Evolutionary conservation across 2,329 filamentous ascomycete genomes (phyloP).

Genomic region (Sporothrix variecibatus): DNA sequence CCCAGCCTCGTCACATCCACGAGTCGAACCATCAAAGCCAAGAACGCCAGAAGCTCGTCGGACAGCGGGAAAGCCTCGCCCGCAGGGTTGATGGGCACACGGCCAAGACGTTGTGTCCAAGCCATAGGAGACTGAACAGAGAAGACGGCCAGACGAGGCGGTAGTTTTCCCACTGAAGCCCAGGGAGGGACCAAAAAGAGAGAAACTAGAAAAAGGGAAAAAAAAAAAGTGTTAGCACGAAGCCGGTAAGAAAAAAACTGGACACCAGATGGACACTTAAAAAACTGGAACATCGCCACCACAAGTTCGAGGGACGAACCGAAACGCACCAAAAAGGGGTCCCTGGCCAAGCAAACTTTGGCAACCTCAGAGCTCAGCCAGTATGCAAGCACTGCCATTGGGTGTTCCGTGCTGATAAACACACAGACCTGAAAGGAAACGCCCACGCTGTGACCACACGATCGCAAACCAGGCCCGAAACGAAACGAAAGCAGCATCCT

Average conservation of each 20-base stretch:
- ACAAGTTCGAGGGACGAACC: not conserved
- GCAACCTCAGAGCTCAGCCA: not conserved
- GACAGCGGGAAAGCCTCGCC: not conserved
- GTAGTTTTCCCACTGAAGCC: not conserved
- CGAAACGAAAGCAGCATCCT: not conserved
- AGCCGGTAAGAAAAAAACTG: not conserved
- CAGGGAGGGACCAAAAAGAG: not conserved
- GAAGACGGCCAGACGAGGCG: not conserved
- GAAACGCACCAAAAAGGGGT: not conserved
- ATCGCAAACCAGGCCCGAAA: not conserved
- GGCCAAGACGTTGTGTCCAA: not conserved
- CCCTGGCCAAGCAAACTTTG: not conserved
- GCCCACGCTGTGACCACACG: not conserved
- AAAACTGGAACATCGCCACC: constrained; percentile 11
- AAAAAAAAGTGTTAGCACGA: not conserved
- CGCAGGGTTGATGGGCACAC: not conserved
- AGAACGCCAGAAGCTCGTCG: not conserved
- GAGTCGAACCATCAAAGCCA: not conserved
- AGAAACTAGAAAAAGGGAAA: not conserved
- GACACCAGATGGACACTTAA: not conserved
- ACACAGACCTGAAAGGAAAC: not conserved
- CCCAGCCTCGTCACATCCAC: constrained; percentile 1
- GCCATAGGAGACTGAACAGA: too few species aligned
- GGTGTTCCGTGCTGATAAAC: not conserved
- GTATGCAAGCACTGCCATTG: constrained; percentile 16